Percentiles rank a stretch among this genome's conserved stretches.
phyloP scores from a whole-genome alignment of 768 basidiomycete species.

The Boletus pseudopeckii region DNA sequence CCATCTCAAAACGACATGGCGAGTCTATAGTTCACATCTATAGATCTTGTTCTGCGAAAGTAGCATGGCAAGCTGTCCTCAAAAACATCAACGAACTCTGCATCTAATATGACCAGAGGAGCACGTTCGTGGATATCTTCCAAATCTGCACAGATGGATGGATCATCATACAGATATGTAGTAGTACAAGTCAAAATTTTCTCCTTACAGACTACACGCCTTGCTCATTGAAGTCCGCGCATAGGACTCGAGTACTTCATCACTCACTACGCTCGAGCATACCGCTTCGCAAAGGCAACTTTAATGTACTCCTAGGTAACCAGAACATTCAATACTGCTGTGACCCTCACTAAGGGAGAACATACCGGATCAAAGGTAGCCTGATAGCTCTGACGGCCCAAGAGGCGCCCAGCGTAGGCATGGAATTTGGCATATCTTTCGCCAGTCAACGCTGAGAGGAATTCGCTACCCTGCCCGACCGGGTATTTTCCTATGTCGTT shows the following conservation, averaged over 20 bases:
- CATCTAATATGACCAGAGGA: background rate
- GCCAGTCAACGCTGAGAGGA: constrained; percentile 37
- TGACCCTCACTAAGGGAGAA: background rate
- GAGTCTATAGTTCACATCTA: background rate
- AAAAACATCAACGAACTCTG: background rate
- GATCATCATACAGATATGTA: background rate
- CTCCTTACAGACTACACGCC: background rate
- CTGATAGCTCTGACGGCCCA: constrained; percentile 51
- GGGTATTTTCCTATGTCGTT: constrained; percentile 53
- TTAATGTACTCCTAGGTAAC: constrained; percentile 13
- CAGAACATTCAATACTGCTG: background rate
- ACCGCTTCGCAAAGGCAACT: background rate
- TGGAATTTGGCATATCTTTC: constrained; percentile 49
- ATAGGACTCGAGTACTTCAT: too few species aligned
- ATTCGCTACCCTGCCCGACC: constrained; percentile 44
- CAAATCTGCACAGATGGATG: background rate
- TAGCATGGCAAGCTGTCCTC: background rate
- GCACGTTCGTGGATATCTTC: background rate
- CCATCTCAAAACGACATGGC: too few species aligned
- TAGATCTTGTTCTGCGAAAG: too few species aligned
- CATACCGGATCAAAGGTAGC: constrained; percentile 55
- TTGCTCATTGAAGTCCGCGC: background rate
- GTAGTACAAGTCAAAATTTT: too few species aligned
- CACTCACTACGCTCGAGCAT: constrained; percentile 5
- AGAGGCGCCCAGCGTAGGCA: constrained; percentile 46